Base-by-base conservation (phyloP, 2,329 filamentous ascomycete species). In the Leptographium procerum region DNA sequence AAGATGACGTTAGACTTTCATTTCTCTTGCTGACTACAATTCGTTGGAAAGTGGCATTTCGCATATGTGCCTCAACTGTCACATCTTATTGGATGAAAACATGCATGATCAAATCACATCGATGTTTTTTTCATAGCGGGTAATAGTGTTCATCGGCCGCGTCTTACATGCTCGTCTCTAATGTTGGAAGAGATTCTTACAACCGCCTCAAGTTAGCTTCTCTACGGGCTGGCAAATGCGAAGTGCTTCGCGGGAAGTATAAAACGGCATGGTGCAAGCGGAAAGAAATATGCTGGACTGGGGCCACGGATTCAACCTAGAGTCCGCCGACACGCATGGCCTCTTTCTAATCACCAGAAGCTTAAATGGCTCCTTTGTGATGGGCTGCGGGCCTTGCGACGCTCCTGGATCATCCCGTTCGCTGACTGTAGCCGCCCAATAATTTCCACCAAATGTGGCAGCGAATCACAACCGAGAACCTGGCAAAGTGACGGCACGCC, bases 341-440 rank as follows among this genome's bases (percentile, higher is more conserved):
- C 7, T 40, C 36, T 40, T 40, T 16, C 14, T 40, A 6, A 40
- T 40, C 36, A 40, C 36, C 13, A n/a, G 7, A 43, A 8, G 40
- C 40, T n/a, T 19, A n/a, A 81, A 73, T 0, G 65, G 55, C 13
- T 13, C n/a, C 31, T 10, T 33, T 33, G 4, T 47, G 7, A 47
- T 22, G 43, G n/a, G 9, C n/a, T 47, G 7, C 43, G 43, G 36
- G 36, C 13, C 45, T 4, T 26, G 24, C 26, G 45, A 24, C 9
- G 45, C 22, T 52, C 33, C 16, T 52, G 19, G 29, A 19, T 28
- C 19, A n/a, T 52, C 16, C 28, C 14, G 29, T 52, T 52, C 50
- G 50, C 29, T 33, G 29, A 33, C 10, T 7, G 19, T 52, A 52
- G 29, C 50, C 50, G 50, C 50, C 50, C 29, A 11, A 10, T 10